These are phyloP conservation scores for Toxicodendron radicans DNA, from an alignment of 345 rosid species.

Conservation along the genomic window DNA sequence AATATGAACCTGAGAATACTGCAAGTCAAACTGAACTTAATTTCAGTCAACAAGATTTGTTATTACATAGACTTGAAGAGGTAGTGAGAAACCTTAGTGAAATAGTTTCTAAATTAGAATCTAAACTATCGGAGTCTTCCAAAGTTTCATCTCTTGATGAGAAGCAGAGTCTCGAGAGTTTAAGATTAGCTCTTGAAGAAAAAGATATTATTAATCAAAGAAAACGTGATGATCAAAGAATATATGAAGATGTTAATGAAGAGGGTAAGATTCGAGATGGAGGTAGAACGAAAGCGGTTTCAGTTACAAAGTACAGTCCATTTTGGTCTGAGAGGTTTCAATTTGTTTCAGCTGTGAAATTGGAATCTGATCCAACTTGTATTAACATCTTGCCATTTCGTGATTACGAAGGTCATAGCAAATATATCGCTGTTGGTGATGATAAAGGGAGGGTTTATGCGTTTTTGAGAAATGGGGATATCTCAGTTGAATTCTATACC, in stretches of 20 bases:
- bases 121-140: slow-evolving; percentile 42
- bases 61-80: slow-evolving; percentile 67
- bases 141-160: slow-evolving; percentile 9
- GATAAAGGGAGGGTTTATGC: slow-evolving; percentile 71
- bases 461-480: slow-evolving; percentile 79
- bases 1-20: slow-evolving; percentile 17
- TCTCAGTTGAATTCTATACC: slow-evolving; percentile 60
- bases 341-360: slow-evolving; percentile 78
- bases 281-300: slow-evolving; percentile 44
- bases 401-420: slow-evolving; percentile 77
- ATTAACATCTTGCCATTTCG: slow-evolving; percentile 73
- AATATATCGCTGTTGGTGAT: slow-evolving; percentile 90
- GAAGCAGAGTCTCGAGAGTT: slow-evolving; percentile 11
- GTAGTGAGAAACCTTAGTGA: slow-evolving; percentile 69
- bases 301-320: slow-evolving; percentile 69
- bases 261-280: slow-evolving; percentile 28
- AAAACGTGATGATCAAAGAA: slow-evolving; percentile 10
- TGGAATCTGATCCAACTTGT: slow-evolving; percentile 66
- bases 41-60: slow-evolving; percentile 33
- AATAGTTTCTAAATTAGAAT: slow-evolving; percentile 63
- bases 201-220: slow-evolving; percentile 23
- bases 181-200: slow-evolving; percentile 10
- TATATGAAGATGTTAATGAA: slow-evolving; percentile 22
- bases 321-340: slow-evolving; percentile 92
- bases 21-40: slow-evolving; percentile 18